Evolutionary conservation across 306 rosid genomes (phyloP).

Genomic region (Argentina anserina): DNA sequence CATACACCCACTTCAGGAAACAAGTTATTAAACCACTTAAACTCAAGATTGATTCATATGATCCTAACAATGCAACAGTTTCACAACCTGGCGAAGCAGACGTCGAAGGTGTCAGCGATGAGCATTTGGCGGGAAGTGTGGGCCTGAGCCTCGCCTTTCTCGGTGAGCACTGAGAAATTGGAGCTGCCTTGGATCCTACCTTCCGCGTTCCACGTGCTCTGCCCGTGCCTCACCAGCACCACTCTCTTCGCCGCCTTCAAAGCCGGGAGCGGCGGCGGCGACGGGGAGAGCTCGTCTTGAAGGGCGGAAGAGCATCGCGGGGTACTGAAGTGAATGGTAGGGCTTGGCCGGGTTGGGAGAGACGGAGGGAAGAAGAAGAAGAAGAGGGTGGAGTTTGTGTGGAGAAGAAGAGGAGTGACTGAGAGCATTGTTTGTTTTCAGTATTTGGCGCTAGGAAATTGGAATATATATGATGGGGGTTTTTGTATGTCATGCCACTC

Average conservation of each 20-base stretch:
- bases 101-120: slow-evolving; percentile 62
- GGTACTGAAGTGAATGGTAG: slow-evolving; percentile 12
- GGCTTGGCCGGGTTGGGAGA: slow-evolving; percentile 2
- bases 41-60: neutral
- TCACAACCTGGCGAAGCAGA: slow-evolving; percentile 69
- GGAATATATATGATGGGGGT: too few relatives aligned
- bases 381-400: neutral
- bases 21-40: neutral
- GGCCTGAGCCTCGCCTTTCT: slow-evolving; percentile 88
- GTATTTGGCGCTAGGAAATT: slow-evolving; percentile 12
- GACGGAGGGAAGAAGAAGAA: neutral
- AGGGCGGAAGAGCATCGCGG: slow-evolving; percentile 45
- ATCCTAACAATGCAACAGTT: neutral
- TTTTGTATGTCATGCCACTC: too few relatives aligned
- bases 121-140: slow-evolving; percentile 87
- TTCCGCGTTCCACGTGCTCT: slow-evolving; percentile 96
- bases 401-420: slow-evolving; percentile 2
- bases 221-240: slow-evolving; percentile 86
- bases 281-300: slow-evolving; percentile 38
- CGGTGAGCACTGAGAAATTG: slow-evolving; percentile 73
- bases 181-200: slow-evolving; percentile 97
- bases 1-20: neutral
- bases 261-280: slow-evolving; percentile 41
- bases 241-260: slow-evolving; percentile 65
- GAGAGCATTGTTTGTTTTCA: slow-evolving; percentile 32